Percentiles rank a stretch among this genome's conserved stretches.
Conservation (phyloP, 257 asterid species). For the Nicotiana undulata region DNA sequence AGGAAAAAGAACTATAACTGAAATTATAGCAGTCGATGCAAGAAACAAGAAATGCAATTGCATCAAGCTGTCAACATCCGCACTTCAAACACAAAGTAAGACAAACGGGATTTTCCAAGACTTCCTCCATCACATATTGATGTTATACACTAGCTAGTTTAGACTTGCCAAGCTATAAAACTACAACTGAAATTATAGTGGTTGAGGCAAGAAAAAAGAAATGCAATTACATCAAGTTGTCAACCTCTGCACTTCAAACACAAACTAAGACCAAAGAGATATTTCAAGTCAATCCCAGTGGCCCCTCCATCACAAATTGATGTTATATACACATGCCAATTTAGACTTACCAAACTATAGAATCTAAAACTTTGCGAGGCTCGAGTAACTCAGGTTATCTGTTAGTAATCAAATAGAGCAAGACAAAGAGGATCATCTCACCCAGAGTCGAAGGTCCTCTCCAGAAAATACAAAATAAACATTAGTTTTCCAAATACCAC, state of each 20-base stretch:
- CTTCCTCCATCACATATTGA: background rate
- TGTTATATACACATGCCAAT: background rate
- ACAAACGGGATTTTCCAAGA: background rate
- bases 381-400: background rate
- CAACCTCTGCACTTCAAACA: background rate
- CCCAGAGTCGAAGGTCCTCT: background rate
- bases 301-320: background rate
- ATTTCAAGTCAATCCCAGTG: background rate
- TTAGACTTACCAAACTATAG: background rate
- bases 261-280: background rate
- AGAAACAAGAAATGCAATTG: background rate
- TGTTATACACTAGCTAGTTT: background rate
- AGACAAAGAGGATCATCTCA: background rate
- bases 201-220: background rate
- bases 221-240: background rate
- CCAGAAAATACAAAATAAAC: background rate
- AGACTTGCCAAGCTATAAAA: background rate
- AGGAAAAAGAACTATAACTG: background rate
- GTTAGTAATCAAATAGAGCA: background rate
- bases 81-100: slow-evolving; percentile 1
- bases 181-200: background rate
- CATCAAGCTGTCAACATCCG: background rate
- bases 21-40: background rate
- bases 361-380: background rate
- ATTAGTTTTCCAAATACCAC: background rate